Evolutionary conservation across 1,284 basidiomycete genomes (phyloP).

Genomic region (Cryptococcus sp.): DNA sequence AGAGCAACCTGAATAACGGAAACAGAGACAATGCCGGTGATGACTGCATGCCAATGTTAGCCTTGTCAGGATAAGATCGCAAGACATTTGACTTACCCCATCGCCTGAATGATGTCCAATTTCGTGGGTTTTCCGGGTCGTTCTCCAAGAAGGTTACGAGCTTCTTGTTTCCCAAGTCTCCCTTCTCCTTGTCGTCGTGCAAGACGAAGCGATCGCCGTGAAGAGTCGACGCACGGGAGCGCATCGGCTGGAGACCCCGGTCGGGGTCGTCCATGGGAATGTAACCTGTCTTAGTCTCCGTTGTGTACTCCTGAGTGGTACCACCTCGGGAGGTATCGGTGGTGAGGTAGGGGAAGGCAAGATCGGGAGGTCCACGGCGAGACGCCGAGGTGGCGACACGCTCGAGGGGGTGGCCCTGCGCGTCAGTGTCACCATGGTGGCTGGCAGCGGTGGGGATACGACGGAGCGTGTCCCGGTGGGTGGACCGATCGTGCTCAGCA

Average conservation of each 20-base stretch:
- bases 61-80: not conserved
- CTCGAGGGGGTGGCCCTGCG: not conserved
- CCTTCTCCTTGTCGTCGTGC: slow-evolving; percentile 19
- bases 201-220: slow-evolving; percentile 16
- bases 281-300: slow-evolving; percentile 29
- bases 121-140: slow-evolving; percentile 34
- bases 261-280: slow-evolving; percentile 28
- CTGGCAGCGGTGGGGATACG: not conserved
- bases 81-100: slow-evolving; percentile 26
- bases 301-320: slow-evolving; percentile 28
- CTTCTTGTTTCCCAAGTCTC: slow-evolving; percentile 29
- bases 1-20: slow-evolving; percentile 36
- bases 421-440: not conserved
- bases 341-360: slow-evolving; percentile 34
- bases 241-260: slow-evolving; percentile 19
- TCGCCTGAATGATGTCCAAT: slow-evolving; percentile 24
- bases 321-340: slow-evolving; percentile 23
- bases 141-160: slow-evolving; percentile 30
- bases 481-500: not conserved
- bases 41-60: slow-evolving; percentile 10
- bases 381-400: slow-evolving; percentile 7
- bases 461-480: not conserved
- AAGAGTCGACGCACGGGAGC: slow-evolving; percentile 14
- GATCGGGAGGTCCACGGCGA: slow-evolving; percentile 21
- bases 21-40: slow-evolving; percentile 27